Conservation (phyloP, 2,329 filamentous ascomycete species). For the Diplodia seriata region DNA sequence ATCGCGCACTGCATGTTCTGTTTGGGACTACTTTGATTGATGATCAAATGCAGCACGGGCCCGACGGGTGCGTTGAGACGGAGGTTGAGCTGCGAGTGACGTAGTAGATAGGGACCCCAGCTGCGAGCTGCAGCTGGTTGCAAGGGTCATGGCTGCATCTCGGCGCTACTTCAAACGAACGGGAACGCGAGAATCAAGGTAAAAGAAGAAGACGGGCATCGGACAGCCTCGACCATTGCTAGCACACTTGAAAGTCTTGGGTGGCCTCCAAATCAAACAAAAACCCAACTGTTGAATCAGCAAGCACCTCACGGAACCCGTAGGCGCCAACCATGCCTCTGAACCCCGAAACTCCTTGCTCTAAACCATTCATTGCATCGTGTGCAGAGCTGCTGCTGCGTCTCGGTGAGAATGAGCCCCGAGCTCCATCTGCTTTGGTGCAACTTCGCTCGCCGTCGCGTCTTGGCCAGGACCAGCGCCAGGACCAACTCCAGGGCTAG, state of each 20-base stretch:
- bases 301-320: not conserved
- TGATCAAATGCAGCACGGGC: conserved; percentile 22
- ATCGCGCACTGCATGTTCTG: not conserved
- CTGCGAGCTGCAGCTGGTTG: conserved; percentile 4
- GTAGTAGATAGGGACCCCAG: conserved; percentile 9
- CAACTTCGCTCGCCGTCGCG: conserved; percentile 22
- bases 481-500: conserved; percentile 1
- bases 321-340: conserved; percentile 24
- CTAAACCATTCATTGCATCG: conserved; percentile 29
- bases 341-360: conserved; percentile 30
- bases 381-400: conserved; percentile 26
- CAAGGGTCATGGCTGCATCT: conserved; percentile 28
- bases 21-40: conserved; percentile 5
- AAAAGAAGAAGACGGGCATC: not conserved
- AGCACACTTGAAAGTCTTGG: not conserved
- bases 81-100: conserved; percentile 20
- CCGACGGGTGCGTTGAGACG: conserved; percentile 9
- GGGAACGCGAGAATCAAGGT: not conserved
- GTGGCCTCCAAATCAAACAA: not conserved
- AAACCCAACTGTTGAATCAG: conserved; percentile 10
- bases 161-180: conserved; percentile 18
- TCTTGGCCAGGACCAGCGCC: conserved; percentile 30
- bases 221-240: not conserved
- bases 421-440: conserved; percentile 42
- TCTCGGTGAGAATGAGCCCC: conserved; percentile 44